phyloP scores from a whole-genome alignment of 2,329 filamentous ascomycete genomes.

The Teratosphaeria nubilosa region DNA sequence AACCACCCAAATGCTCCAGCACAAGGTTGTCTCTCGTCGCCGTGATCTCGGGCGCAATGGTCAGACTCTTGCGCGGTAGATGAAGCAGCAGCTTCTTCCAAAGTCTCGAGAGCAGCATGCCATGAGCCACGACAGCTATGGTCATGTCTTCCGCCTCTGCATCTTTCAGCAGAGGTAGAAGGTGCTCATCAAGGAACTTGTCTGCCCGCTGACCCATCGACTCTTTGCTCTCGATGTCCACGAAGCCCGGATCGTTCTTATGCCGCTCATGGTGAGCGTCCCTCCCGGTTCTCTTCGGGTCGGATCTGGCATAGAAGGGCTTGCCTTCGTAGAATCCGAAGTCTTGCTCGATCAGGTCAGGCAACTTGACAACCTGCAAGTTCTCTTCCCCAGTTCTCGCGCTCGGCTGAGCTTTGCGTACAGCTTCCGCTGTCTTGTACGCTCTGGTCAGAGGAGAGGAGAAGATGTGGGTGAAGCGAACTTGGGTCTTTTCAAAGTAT shows the following conservation, averaged over 20 bases:
- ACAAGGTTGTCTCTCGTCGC: conserved; percentile 28
- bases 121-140: conserved; percentile 69
- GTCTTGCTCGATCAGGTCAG: conserved; percentile 59
- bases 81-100: conserved; percentile 52
- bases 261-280: conserved; percentile 31
- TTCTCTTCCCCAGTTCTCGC: not conserved
- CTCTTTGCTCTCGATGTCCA: conserved; percentile 56
- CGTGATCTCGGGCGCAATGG: conserved; percentile 33
- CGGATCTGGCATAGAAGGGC: conserved; percentile 39
- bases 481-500: conserved; percentile 53
- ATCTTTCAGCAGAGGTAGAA: conserved; percentile 46
- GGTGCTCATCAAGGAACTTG: conserved; percentile 53
- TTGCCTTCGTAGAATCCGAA: conserved; percentile 63
- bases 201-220: conserved; percentile 56
- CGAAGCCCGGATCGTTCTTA: conserved; percentile 34
- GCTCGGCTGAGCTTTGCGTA: conserved; percentile 31
- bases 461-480: conserved; percentile 62
- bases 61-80: conserved; percentile 40
- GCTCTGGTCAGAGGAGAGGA: conserved; percentile 71
- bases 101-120: conserved; percentile 64
- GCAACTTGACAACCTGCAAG: conserved; percentile 31
- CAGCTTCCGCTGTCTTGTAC: conserved; percentile 56
- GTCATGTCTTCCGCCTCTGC: conserved; percentile 25
- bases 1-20: conserved; percentile 47
- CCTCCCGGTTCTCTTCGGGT: conserved; percentile 26